Conservation (phyloP, 2,329 filamentous ascomycete species). For the Sporothrix schenckii region DNA sequence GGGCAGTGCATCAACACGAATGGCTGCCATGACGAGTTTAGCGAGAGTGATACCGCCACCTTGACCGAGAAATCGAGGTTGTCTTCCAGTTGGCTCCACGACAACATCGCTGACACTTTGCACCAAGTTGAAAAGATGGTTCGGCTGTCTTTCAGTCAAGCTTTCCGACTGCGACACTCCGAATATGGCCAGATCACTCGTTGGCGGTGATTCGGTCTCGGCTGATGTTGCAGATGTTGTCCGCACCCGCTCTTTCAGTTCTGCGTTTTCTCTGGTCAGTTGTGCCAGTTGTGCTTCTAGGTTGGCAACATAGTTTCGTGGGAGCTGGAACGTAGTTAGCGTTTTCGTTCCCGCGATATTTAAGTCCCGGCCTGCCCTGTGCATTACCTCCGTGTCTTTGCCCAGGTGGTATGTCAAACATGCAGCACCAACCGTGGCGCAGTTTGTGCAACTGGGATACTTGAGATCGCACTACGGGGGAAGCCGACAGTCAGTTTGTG, state of each 20-base stretch:
- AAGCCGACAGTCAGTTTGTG: neutral
- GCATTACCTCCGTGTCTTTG: neutral
- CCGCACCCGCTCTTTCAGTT: neutral
- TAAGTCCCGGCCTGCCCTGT: too few relatives aligned
- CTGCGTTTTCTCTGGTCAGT: neutral
- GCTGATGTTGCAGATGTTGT: neutral
- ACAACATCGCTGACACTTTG: constrained; percentile 10
- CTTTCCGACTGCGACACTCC: too few relatives aligned
- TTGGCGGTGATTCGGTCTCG: neutral
- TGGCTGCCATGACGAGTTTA: constrained; percentile 9
- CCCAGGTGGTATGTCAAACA: constrained; percentile 3
- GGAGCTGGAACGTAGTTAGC: neutral
- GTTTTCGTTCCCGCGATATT: neutral
- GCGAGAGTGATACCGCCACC: constrained; percentile 16
- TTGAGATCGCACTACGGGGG: neutral
- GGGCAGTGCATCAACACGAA: constrained; percentile 13
- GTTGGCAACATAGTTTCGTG: constrained; percentile 9
- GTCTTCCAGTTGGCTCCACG: constrained; percentile 2
- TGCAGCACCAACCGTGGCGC: neutral
- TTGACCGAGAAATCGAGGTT: constrained; percentile 10
- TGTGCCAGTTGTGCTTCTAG: neutral
- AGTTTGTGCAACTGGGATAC: constrained; percentile 6
- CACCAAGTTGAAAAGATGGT: neutral
- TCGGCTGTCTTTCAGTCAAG: neutral
- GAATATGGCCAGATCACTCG: neutral